Conservation (phyloP, 2,329 filamentous ascomycete species). For the Fusarium sp. region DNA sequence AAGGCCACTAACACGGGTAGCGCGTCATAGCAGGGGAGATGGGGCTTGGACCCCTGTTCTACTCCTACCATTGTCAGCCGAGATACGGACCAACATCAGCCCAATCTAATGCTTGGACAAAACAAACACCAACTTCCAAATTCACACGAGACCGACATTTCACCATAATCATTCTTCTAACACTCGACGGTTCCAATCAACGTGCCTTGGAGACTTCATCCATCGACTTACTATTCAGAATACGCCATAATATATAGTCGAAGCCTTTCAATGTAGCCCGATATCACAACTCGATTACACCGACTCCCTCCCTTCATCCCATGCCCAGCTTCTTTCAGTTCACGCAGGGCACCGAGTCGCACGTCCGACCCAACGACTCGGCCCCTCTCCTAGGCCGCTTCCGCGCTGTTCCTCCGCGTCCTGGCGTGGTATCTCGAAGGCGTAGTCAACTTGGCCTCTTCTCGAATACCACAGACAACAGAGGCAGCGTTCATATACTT, state of each 20-base stretch:
- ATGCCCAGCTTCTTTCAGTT: conserved; percentile 75
- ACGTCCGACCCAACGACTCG: conserved; percentile 60
- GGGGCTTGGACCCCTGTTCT: conserved; percentile 26
- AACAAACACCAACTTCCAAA: conserved; percentile 13
- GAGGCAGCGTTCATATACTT: conserved; percentile 62
- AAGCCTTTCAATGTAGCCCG: conserved; percentile 32
- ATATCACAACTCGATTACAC: conserved; percentile 17
- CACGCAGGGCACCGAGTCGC: conserved; percentile 69
- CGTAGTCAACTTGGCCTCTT: conserved; percentile 52
- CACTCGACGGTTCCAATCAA: not conserved
- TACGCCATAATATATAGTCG: not conserved
- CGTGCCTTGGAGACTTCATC: not conserved
- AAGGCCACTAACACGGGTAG: conserved; percentile 12
- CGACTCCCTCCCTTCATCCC: conserved; percentile 23
- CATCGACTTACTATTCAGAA: not conserved
- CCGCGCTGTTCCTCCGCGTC: conserved; percentile 64
- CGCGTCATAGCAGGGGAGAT: conserved; percentile 24
- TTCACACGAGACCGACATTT: conserved; percentile 18
- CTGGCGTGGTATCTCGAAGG: conserved; percentile 40
- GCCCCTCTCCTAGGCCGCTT: conserved; percentile 71
- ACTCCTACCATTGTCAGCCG: conserved; percentile 9
- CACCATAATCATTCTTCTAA: not conserved
- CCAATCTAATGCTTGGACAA: conserved; percentile 15
- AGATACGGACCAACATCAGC: conserved; percentile 15
- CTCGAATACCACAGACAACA: conserved; percentile 45